Evolutionary conservation across 441 rosid species (phyloP).

Genomic region (Bruguiera hainesii): DNA sequence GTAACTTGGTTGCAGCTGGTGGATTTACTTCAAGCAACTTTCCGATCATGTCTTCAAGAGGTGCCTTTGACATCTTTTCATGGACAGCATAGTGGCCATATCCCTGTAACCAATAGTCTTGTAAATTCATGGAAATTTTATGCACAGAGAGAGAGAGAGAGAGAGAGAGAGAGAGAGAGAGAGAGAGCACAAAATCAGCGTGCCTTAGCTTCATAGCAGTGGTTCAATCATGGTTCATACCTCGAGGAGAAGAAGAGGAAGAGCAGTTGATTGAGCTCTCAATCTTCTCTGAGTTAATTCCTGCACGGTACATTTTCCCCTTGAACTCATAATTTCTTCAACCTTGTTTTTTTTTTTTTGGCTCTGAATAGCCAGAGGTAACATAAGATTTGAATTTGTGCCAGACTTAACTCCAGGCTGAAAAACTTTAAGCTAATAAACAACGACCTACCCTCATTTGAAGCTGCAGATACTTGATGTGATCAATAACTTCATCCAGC

Average conservation of each 20-base stretch:
- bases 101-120: constrained; percentile 34
- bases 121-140: too few relatives aligned
- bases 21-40: constrained; percentile 41
- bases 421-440: neutral
- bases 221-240: constrained; percentile 23
- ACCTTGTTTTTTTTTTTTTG: neutral
- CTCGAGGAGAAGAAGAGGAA: constrained; percentile 47
- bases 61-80: constrained; percentile 37
- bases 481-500: constrained; percentile 37
- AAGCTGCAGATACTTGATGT: constrained; percentile 56
- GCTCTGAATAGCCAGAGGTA: neutral
- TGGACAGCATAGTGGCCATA: constrained; percentile 42
- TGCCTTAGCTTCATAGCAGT: neutral
- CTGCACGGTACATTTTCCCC: constrained; percentile 34
- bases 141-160: neutral
- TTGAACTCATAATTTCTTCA: constrained; percentile 5
- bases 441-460: constrained; percentile 49
- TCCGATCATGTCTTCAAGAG: constrained; percentile 54
- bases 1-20: constrained; percentile 39
- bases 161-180: neutral
- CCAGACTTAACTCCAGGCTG: too few relatives aligned
- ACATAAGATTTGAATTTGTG: neutral
- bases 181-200: neutral
- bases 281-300: constrained; percentile 52
- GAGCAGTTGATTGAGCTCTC: constrained; percentile 34